These are phyloP conservation scores for Epichloe hybrida DNA, from an alignment of 2,329 filamentous ascomycete genomes.

Conservation along the genomic window DNA sequence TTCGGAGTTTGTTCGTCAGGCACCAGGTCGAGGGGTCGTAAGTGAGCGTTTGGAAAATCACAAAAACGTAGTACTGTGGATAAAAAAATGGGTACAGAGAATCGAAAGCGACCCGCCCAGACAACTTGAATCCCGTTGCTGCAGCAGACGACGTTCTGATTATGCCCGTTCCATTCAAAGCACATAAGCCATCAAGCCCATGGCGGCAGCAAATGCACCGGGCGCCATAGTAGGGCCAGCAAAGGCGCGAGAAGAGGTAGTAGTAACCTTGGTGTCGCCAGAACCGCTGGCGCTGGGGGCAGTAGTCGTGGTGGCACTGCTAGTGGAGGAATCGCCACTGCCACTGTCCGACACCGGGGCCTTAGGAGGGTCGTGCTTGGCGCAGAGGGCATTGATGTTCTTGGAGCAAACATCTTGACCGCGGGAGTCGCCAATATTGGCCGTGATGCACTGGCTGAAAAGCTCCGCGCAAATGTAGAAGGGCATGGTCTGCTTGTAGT, in stretches of 20 bases:
- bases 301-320: conserved; percentile 12
- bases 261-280: conserved; percentile 18
- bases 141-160: neutral
- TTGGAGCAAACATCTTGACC: conserved; percentile 35
- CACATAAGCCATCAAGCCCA: conserved; percentile 39
- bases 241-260: conserved; percentile 15
- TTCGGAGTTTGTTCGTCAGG: conserved; percentile 11
- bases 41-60: conserved; percentile 7
- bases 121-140: conserved; percentile 2
- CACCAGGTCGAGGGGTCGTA: neutral
- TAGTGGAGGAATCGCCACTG: conserved; percentile 11
- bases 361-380: conserved; percentile 21
- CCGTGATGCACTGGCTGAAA: conserved; percentile 32
- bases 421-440: conserved; percentile 26
- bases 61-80: conserved; percentile 17
- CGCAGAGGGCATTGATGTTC: conserved; percentile 35
- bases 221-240: conserved; percentile 30
- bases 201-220: conserved; percentile 32
- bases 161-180: conserved; percentile 21
- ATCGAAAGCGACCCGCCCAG: conserved; percentile 13
- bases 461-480: conserved; percentile 38
- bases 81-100: conserved; percentile 20
- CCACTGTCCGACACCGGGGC: conserved; percentile 11
- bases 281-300: conserved; percentile 10
- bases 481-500: conserved; percentile 39